These are phyloP conservation scores for Fusarium xylarioides DNA, from an alignment of 2,329 filamentous ascomycete species.

Conservation along the genomic window DNA sequence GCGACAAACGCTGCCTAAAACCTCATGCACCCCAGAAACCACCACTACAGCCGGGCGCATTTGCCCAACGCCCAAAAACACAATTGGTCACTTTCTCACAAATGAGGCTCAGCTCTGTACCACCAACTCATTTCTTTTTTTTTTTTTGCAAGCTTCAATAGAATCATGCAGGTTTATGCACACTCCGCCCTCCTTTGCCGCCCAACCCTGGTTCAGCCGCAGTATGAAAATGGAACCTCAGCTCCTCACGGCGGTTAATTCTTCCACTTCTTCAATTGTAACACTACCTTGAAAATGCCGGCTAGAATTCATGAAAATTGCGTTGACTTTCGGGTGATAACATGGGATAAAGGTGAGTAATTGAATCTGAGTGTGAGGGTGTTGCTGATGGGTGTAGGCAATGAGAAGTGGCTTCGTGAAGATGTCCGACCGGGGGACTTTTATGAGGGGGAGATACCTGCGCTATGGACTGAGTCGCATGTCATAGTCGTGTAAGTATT, in stretches of 20 bases:
- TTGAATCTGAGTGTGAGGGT: fast-evolving
- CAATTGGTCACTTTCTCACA: background rate
- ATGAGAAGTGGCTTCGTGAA: background rate
- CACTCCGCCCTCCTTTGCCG: background rate
- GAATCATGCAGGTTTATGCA: background rate
- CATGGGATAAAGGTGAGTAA: constrained; percentile 20
- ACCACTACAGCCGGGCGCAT: background rate
- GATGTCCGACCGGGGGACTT: background rate
- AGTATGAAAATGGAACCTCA: background rate
- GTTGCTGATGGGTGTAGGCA: background rate
- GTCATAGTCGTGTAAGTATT: constrained; percentile 7
- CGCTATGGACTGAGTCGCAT: constrained; percentile 8
- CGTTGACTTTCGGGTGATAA: background rate
- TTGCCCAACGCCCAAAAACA: background rate
- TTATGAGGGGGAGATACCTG: background rate
- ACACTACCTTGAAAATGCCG: background rate
- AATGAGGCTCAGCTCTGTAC: background rate
- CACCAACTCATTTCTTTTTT: background rate
- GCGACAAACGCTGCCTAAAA: background rate
- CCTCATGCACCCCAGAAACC: background rate
- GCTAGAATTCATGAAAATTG: background rate
- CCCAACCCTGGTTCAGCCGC: constrained; percentile 5
- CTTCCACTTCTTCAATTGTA: background rate
- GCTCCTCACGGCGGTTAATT: background rate
- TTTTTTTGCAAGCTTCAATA: background rate